Conservation (phyloP, 164 flowering plant genomes). For the Dillenia suffruticosa region DNA sequence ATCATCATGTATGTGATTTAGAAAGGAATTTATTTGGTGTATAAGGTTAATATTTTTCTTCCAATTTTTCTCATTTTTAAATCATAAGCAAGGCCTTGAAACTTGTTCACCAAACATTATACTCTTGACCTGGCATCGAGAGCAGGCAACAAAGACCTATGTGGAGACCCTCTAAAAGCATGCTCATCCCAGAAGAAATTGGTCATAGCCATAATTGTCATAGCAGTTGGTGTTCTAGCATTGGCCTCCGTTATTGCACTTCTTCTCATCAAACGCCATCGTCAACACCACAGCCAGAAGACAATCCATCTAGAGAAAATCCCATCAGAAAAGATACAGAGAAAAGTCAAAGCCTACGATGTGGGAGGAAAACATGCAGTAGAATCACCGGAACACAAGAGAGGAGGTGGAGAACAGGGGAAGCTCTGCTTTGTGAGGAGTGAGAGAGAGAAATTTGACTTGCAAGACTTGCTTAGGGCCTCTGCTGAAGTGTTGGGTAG, state of each 20-base stretch:
- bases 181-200: constrained; percentile 11
- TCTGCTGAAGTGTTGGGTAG: constrained; percentile 85
- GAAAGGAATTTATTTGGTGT: no score
- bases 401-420: constrained; percentile 15
- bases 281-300: constrained; percentile 6
- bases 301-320: neutral
- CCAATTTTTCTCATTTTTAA: no score
- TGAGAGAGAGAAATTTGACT: constrained; percentile 48
- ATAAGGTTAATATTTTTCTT: no score
- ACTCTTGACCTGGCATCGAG: no score
- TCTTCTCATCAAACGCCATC: constrained; percentile 5
- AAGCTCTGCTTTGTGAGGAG: constrained; percentile 56
- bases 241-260: constrained; percentile 14
- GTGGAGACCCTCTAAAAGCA: constrained; percentile 39
- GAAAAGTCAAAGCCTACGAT: no score
- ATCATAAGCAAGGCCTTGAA: no score
- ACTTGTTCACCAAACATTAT: no score
- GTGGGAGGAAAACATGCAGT: neutral
- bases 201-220: constrained; percentile 10
- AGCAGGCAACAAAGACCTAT: constrained; percentile 52
- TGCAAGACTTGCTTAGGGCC: constrained; percentile 69
- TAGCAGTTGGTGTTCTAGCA: constrained; percentile 13
- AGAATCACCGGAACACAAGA: neutral
- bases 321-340: no score
- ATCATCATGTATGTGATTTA: no score